These are phyloP conservation scores for Musa beccarii DNA, from an alignment of 176 grass and related monocot genomes.

Conservation along the genomic window DNA sequence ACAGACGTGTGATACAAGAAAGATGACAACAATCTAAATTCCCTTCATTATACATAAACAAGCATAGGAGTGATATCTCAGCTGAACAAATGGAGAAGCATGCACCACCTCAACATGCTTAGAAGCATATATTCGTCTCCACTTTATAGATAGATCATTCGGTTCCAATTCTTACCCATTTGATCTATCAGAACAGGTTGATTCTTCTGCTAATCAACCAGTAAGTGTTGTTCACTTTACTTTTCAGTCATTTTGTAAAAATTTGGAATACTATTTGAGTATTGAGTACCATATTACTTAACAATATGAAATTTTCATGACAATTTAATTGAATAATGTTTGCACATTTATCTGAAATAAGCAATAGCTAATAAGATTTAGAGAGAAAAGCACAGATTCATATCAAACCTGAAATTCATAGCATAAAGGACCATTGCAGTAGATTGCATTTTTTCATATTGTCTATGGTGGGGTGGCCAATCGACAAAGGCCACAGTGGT, in stretches of 20 bases:
- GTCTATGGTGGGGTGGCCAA: slow-evolving; percentile 39
- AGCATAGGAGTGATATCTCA: not conserved
- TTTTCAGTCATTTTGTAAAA: not conserved
- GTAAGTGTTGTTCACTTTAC: not conserved
- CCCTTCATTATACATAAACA: not conserved
- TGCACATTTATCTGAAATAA: slow-evolving; percentile 4
- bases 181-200: not conserved
- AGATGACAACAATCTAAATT: not conserved
- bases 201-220: not conserved
- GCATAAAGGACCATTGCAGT: slow-evolving; percentile 65
- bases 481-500: slow-evolving; percentile 67
- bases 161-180: not conserved
- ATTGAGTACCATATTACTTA: not conserved
- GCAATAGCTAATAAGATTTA: not conserved
- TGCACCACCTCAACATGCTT: not conserved
- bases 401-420: slow-evolving; percentile 86
- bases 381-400: slow-evolving; percentile 11
- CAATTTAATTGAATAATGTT: not conserved
- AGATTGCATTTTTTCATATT: slow-evolving; percentile 55
- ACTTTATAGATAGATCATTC: not conserved
- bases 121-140: not conserved
- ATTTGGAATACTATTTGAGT: not conserved
- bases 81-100: not conserved
- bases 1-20: not conserved
- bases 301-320: not conserved